Conservation (phyloP, 345 rosid species). For the Arabidopsis arenosa region DNA sequence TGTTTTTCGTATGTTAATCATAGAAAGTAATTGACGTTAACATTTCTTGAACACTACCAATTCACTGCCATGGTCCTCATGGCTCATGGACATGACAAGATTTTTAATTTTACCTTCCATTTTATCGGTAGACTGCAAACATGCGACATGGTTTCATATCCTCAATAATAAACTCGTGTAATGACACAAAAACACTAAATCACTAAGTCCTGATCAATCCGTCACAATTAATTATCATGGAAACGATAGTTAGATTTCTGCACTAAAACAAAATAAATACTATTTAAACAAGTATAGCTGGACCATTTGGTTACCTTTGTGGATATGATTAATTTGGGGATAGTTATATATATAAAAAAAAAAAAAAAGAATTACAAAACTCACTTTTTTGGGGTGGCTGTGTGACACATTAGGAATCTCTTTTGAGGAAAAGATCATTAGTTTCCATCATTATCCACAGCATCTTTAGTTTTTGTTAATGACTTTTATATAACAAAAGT, state of each 20-base stretch:
- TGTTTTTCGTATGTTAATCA: conserved; percentile 6
- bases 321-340: background rate
- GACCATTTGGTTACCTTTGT: background rate
- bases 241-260: too few relatives aligned
- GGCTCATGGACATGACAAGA: background rate
- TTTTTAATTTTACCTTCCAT: background rate
- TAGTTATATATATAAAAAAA: background rate
- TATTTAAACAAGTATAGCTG: background rate
- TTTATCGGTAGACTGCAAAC: background rate
- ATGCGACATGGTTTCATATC: background rate
- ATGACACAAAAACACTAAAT: background rate
- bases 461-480: background rate
- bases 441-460: conserved; percentile 30
- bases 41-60: conserved; percentile 11
- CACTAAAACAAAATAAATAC: too few relatives aligned
- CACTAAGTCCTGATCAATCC: too few relatives aligned
- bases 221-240: too few relatives aligned
- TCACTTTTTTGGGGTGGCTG: conserved; percentile 35
- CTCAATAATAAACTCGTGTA: background rate
- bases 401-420: conserved; percentile 12
- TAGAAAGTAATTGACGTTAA: conserved; percentile 26
- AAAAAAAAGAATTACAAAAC: conserved; percentile 8
- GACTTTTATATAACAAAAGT: too few relatives aligned
- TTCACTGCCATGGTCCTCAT: conserved; percentile 23
- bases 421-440: conserved; percentile 5